A percentile compares a stretch with the other conserved stretches of the same genome.
Evolutionary conservation across 257 asterid species (phyloP).

Genomic region (Scutellaria barbata): DNA sequence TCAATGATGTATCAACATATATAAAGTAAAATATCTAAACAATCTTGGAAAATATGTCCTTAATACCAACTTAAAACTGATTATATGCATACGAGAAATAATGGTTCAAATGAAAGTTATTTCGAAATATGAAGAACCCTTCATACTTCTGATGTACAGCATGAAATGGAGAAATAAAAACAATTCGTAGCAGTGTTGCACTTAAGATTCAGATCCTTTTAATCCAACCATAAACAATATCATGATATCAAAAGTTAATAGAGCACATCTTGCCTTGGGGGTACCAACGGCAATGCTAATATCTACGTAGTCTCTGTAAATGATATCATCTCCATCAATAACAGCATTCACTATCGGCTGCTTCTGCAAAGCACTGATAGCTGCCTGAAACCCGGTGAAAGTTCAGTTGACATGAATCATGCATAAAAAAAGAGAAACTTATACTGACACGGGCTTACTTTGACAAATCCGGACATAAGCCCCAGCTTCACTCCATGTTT

Average conservation of each 20-base stretch:
- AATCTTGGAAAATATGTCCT: neutral
- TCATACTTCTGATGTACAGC: conserved; percentile 11
- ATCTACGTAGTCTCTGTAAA: conserved; percentile 86
- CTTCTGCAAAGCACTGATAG: conserved; percentile 86
- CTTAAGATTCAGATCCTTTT: neutral
- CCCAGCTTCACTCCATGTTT: conserved; percentile 98
- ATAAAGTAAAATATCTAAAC: neutral
- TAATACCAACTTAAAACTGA: neutral
- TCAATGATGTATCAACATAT: neutral
- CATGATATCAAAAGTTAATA: conserved; percentile 10
- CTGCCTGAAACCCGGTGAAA: conserved; percentile 66
- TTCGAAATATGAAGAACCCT: neutral
- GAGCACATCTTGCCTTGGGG: conserved; percentile 66
- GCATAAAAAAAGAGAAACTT: neutral
- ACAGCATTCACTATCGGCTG: conserved; percentile 49
- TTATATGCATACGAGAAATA: neutral
- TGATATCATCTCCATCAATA: conserved; percentile 95
- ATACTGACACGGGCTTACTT: conserved; percentile 46
- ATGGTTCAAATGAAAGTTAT: neutral
- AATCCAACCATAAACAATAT: conserved; percentile 19
- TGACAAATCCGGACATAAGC: conserved; percentile 91
- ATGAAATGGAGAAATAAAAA: conserved; percentile 9
- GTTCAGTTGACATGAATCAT: conserved; percentile 25
- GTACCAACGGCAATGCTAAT: conserved; percentile 99
- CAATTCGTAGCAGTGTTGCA: neutral